Conservation (phyloP, 2,329 filamentous ascomycete species). For the Colletotrichum trifolii region DNA sequence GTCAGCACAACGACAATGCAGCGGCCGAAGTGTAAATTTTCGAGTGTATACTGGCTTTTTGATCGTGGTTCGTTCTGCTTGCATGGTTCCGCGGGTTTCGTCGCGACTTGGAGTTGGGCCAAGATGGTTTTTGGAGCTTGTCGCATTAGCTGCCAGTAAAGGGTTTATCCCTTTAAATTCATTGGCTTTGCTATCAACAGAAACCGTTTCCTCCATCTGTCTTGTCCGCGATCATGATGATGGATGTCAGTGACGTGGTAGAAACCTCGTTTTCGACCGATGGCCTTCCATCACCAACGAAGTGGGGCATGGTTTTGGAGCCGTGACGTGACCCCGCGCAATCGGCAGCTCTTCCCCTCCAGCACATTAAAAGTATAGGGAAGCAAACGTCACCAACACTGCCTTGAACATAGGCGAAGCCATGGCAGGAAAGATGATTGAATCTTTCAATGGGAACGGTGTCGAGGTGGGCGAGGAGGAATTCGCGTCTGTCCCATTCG, state of each 20-base stretch:
- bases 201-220: not conserved
- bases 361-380: too few species aligned
- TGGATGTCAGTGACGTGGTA: not conserved
- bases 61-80: slow-evolving; percentile 9
- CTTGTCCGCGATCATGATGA: too few species aligned
- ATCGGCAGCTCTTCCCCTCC: not conserved
- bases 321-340: not conserved
- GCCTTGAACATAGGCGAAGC: too few species aligned
- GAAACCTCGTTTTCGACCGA: not conserved
- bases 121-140: slow-evolving; percentile 18
- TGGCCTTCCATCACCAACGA: not conserved
- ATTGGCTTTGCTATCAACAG: not conserved
- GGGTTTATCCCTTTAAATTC: slow-evolving; percentile 9
- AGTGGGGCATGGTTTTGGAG: not conserved
- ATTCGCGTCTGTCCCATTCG: not conserved
- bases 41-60: slow-evolving; percentile 18
- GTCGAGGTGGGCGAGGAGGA: slow-evolving; percentile 17
- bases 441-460: not conserved
- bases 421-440: not conserved
- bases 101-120: slow-evolving; percentile 25
- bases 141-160: slow-evolving; percentile 29
- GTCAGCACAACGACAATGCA: not conserved
- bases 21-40: slow-evolving; percentile 23
- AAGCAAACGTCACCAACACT: too few species aligned
- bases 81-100: slow-evolving; percentile 17